Evolutionary conservation across 257 asterid genomes (phyloP), one percentile per base, ranked within the genome.

Genomic region (Catharanthus roseus): DNA sequence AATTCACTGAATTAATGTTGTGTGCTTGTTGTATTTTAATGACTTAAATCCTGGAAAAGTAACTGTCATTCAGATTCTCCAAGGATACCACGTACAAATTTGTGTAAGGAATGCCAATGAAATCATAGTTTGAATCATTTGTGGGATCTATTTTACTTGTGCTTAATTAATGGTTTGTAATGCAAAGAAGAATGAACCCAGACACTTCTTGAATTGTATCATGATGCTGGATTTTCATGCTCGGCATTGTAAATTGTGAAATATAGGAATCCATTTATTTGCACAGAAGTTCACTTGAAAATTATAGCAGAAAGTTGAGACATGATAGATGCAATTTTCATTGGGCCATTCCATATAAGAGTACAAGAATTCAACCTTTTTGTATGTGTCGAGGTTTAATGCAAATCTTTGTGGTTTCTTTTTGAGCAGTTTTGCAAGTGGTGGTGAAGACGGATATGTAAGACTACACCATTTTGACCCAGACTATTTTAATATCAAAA

Each of bases 381-480:
- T 38, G 42, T 38, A 8, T 38, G 42, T 38, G 8, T 38, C 8
- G n/a, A n/a, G n/a, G n/a, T n/a, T n/a, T n/a, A n/a, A n/a, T 38
- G 42, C 34, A 26, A 21, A 9, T 5, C 18, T n/a, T 3, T 41
- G 3, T 31, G 44, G 13, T 16, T 47, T 42, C 10, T 6, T 41
- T 66, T n/a, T 61, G 21, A 16, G 45, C 79, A 89, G 98, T 74
- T 93, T 93, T 70, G 81, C 98, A 5, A 90, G 97, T 54, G 98
- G 97, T 42, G 97, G 97, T 34, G 98, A 93, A 83, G 98, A 93
- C 74, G 98, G 98, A 39, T 90, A 87, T 26, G 98, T 93, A 64
- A 77, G 98, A 75, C 75, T 93, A 70, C 97, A 93, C 77, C 96
- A 93, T 72, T 85, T 93, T 57, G 97, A 91, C 81, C 81, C 77